These are phyloP conservation scores for Plasmopara viticola DNA, from an alignment of 352 stramenopile species.

Conservation along the genomic window DNA sequence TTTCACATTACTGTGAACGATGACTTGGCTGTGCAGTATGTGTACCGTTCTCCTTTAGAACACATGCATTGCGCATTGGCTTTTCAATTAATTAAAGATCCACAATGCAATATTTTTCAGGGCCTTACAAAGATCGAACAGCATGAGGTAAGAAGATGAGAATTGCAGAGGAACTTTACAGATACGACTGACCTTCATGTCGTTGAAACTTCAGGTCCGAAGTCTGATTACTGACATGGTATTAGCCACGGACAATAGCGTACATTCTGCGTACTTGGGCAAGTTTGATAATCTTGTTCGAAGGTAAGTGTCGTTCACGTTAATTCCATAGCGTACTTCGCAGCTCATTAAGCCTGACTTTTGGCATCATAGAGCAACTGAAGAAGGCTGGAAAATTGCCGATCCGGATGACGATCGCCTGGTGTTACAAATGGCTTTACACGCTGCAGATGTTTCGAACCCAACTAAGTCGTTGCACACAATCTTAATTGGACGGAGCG, in stretches of 20 bases:
- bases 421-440: conserved; percentile 70
- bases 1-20: conserved; percentile 82
- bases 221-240: conserved; percentile 83
- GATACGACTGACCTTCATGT: conserved; percentile 2
- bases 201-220: conserved; percentile 33
- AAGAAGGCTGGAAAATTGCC: conserved; percentile 46
- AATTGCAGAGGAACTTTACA: not conserved
- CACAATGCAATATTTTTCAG: conserved; percentile 66
- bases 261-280: conserved; percentile 70
- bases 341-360: not conserved
- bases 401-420: conserved; percentile 68
- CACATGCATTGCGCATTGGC: conserved; percentile 83
- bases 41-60: conserved; percentile 79
- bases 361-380: conserved; percentile 17
- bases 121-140: conserved; percentile 69
- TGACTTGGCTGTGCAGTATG: conserved; percentile 72
- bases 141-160: conserved; percentile 38
- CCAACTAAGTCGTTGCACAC: conserved; percentile 75
- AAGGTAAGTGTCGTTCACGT: conserved; percentile 23
- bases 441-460: conserved; percentile 93
- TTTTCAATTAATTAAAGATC: conserved; percentile 68
- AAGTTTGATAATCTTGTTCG: conserved; percentile 72
- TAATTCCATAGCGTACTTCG: not conserved
- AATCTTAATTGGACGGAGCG: conserved; percentile 82
- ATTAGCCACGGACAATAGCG: conserved; percentile 83